These are phyloP conservation scores for Creolimax fragrantissima DNA, from an alignment of 78 protist species.

Conservation along the genomic window DNA sequence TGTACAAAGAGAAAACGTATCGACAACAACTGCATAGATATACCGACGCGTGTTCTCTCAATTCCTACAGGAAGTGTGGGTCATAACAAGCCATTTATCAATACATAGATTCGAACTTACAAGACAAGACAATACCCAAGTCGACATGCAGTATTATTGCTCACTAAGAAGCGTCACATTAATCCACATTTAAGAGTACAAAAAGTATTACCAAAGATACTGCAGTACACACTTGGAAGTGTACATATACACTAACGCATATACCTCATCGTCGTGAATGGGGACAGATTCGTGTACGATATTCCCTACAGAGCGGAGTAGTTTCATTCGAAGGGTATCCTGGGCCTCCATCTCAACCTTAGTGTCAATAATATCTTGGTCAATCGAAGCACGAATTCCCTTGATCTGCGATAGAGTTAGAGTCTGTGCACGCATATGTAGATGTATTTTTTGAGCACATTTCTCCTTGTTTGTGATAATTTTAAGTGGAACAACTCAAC, in stretches of 20 bases:
- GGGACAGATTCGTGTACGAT: constrained; percentile 82
- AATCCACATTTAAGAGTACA: not conserved
- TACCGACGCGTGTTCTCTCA: not conserved
- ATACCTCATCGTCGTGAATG: constrained; percentile 66
- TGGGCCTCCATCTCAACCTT: not conserved
- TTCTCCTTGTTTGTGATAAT: not conserved
- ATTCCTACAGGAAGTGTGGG: not conserved
- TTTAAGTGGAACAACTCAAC: no score
- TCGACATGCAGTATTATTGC: no score
- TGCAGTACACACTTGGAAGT: not conserved
- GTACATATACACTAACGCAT: not conserved
- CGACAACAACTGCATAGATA: not conserved
- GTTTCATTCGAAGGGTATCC: constrained; percentile 21
- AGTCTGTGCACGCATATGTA: not conserved
- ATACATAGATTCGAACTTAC: no score
- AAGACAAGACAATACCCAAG: no score
- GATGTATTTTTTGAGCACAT: not conserved
- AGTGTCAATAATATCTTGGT: constrained; percentile 5
- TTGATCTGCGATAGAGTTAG: constrained; percentile 19
- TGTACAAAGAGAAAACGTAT: not conserved
- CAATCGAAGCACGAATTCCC: constrained; percentile 28
- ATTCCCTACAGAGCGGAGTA: constrained; percentile 70
- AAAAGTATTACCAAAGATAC: not conserved
- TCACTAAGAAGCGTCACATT: not conserved
- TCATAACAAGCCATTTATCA: not conserved